These are phyloP conservation scores for Eucalyptus rudis DNA, from an alignment of 345 rosid genomes.

Conservation along the genomic window DNA sequence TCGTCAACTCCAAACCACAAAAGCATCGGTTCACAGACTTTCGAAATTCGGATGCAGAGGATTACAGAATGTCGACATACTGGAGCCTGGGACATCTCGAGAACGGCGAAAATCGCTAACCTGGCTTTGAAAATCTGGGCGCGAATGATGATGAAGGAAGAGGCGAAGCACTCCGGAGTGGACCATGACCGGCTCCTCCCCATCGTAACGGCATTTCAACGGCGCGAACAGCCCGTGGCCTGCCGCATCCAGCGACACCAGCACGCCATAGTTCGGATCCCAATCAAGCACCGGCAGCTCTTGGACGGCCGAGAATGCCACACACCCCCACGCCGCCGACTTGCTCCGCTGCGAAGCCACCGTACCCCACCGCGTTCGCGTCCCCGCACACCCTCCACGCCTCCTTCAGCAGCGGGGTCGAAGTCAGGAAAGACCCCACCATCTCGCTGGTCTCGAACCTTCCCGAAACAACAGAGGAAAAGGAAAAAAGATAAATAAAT, in stretches of 20 bases:
- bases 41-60: no score
- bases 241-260: neutral
- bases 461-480: neutral
- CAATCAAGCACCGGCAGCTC: neutral
- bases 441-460: constrained; percentile 77
- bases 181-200: constrained; percentile 37
- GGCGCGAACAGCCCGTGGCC: constrained; percentile 12
- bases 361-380: neutral
- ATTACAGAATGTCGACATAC: no score
- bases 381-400: constrained; percentile 52
- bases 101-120: constrained; percentile 4
- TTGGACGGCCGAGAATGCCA: constrained; percentile 36
- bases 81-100: no score
- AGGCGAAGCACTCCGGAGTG: constrained; percentile 25
- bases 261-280: neutral
- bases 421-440: constrained; percentile 40
- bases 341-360: constrained; percentile 7
- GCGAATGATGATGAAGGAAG: constrained; percentile 9
- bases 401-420: constrained; percentile 38
- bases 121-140: constrained; percentile 19
- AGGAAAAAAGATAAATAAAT: neutral
- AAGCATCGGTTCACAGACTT: no score
- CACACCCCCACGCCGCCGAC: constrained; percentile 28
- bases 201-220: constrained; percentile 3
- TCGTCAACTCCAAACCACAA: no score